phyloP scores from a whole-genome alignment of 345 rosid genomes.

The Eutrema heterophyllum region DNA sequence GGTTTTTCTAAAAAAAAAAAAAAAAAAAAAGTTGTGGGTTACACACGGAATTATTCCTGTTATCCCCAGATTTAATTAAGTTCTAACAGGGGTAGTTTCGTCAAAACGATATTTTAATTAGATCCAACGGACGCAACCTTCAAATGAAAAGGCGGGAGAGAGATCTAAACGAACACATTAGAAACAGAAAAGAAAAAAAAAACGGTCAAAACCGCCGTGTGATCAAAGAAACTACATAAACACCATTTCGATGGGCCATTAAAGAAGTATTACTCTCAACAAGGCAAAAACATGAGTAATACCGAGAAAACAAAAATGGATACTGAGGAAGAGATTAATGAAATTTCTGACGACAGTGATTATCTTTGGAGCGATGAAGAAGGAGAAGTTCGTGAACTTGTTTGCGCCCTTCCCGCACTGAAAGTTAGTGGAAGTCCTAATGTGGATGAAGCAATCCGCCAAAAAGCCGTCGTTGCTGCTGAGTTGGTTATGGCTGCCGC shows the following conservation, averaged over 20 bases:
- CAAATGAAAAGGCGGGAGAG: conserved; percentile 18
- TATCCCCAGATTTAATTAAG: not conserved
- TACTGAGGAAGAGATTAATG: not conserved
- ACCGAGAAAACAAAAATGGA: not conserved
- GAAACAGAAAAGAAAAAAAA: not conserved
- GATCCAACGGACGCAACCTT: conserved; percentile 6
- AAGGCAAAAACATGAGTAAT: not conserved
- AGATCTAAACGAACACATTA: not conserved
- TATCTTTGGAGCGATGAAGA: not conserved
- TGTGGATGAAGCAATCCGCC: not conserved
- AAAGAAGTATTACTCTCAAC: not conserved
- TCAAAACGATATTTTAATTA: not conserved
- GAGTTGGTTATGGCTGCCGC: not conserved
- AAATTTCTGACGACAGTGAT: not conserved
- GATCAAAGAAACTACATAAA: conserved; percentile 1
- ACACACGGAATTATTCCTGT: not conserved
- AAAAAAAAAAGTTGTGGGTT: no score
- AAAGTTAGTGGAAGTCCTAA: not conserved
- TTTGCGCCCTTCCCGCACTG: not conserved
- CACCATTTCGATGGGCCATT: not conserved
- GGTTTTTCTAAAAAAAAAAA: no score
- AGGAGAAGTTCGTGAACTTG: not conserved
- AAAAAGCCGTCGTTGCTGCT: not conserved
- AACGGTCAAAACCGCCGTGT: conserved; percentile 17
- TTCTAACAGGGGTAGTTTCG: not conserved